phyloP scores from a whole-genome alignment of 257 asterid genomes.

The Marsdenia floribunda region DNA sequence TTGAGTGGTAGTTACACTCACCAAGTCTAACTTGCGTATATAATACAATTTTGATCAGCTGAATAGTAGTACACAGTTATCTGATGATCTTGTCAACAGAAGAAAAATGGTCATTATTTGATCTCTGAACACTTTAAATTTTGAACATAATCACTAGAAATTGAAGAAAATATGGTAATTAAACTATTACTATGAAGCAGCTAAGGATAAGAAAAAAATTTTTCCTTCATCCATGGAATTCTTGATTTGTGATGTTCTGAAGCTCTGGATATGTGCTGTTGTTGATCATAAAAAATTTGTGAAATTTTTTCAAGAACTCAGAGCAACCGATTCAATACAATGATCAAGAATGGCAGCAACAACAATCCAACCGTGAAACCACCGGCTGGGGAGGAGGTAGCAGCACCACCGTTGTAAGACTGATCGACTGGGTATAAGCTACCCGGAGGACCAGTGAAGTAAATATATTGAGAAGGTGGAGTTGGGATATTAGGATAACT shows the following conservation, averaged over 20 bases:
- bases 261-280: not conserved
- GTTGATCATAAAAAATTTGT: not conserved
- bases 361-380: conserved; percentile 24
- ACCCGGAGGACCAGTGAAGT: conserved; percentile 73
- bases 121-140: too few relatives aligned
- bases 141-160: too few relatives aligned
- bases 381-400: not conserved
- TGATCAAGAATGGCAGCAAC: conserved; percentile 6
- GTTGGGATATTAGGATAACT: conserved; percentile 34
- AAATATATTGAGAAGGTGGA: conserved; percentile 52
- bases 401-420: not conserved
- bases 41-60: conserved; percentile 5
- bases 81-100: too few relatives aligned
- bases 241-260: not conserved
- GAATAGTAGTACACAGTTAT: not conserved
- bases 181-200: not conserved
- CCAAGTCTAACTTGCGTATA: too few relatives aligned
- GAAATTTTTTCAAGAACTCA: not conserved
- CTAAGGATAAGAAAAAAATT: not conserved
- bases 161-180: not conserved
- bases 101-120: conserved; percentile 1
- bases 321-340: conserved; percentile 15
- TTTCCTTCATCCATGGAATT: conserved; percentile 4
- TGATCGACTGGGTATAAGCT: conserved; percentile 42
- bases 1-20: too few relatives aligned